Evolutionary conservation across 768 basidiomycete species (phyloP), one percentile per base, ranked within the genome.

Genomic region (Mycena galopus): DNA sequence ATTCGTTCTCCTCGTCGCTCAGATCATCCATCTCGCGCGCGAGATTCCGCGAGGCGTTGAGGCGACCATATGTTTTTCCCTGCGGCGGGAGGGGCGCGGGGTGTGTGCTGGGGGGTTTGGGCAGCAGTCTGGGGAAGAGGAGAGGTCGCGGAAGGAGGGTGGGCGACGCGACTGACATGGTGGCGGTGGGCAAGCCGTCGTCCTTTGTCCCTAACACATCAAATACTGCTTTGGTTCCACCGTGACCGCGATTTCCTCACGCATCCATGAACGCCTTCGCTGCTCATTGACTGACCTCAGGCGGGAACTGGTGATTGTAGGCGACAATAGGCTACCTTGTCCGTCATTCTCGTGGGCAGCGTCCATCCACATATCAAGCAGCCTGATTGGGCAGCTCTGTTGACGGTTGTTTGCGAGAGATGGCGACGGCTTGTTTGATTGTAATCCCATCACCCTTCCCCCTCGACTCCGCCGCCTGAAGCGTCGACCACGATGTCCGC

Each of bases 31-130:
- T n/a, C n/a, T n/a, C n/a, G n/a, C n/a, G n/a, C n/a, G 89, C 87
- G 33, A 94, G 79, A 79, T 95, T 92, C 29, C 94, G 89, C 50
- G 87, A 84, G 35, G 87, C 85, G 75, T 90, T 92, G 74, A 94
- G 80, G 51, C 89, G 86, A 2, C 87, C 88, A 75, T 91, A n/a
- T 2, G 83, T 83, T 61, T 88, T 87, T 44, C 88, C 84, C 60
- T 79, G 85, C 47, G 80, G 80, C 4, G 89, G 85, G 6, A 91
- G 79, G 14, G 93, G 93, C 0, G 85, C 81, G 7, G 92, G 92
- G 69, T 92, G 88, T 0, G 92, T 88, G n/a, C n/a, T n/a, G n/a
- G n/a, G n/a, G n/a, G n/a, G n/a, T n/a, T 86, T 86, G 0, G 94
- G 93, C 11, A 95, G 84, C 5, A 94, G 86, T 57, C 85, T 83